Base-by-base conservation (phyloP, 495 filamentous ascomycete genomes). In the Zalerion maritima region DNA sequence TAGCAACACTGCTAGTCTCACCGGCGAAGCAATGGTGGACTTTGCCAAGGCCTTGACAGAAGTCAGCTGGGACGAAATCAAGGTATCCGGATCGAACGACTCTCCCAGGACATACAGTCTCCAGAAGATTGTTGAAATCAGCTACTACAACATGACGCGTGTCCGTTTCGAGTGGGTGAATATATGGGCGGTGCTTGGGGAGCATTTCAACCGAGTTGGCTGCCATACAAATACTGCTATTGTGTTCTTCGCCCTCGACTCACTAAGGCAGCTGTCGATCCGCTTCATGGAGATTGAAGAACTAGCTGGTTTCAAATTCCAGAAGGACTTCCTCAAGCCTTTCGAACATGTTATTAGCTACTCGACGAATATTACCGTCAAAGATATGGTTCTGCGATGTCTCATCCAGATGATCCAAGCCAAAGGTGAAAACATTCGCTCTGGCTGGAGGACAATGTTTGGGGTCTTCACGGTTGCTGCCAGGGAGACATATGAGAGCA, bases 401-500 rank as follows among this genome's bases (percentile, higher is more conserved):
- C 60, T 99, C 31, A 89, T 91, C 32, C 89, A 99, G 52, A 99
- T 99, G 89, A 85, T 99, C 23, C 91, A 96, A 54, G 86, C 89
- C 14, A 69, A 81, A 37, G 89, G 89, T 6, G 74, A 93, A 42
- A 96, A 94, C 39, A 96, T 99, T 41, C 77, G 86, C 7, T 94
- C 85, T 11, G 89, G 89, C 17, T 99, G 89, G 89, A 75, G 89
- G 52, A 96, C 89, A 8, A 96, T 99, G 85, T 96, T 99, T 59
- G 89, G 85, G 6, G 91, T 94, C 21, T 96, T 99, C 50, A 94
- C 87, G 3, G 81, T 94, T 15, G 91, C 89, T 12, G 89, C 89
- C 14, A 69, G 78, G 30, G 89, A 99, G 43, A 83, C 77, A 21
- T 87, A 92, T 50, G 89, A 96, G 57, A 73, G 75, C 30, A 94